These are phyloP conservation scores for Moesziomyces globuligerus DNA, from an alignment of 1,284 basidiomycete genomes.

Conservation along the genomic window DNA sequence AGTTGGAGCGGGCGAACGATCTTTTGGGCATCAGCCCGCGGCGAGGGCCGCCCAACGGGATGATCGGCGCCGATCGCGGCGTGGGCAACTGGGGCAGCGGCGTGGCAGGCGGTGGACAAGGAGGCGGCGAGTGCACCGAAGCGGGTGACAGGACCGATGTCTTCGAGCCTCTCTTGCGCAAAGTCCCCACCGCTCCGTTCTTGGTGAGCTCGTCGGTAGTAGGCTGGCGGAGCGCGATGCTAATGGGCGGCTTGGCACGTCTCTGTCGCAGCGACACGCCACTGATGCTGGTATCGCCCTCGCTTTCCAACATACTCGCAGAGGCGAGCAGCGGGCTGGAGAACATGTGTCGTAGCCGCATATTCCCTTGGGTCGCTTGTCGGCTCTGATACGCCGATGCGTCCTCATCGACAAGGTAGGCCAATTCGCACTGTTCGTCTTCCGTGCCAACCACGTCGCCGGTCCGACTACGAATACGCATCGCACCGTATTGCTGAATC, in stretches of 20 bases:
- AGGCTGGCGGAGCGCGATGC: conserved; percentile 4
- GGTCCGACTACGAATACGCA: conserved; percentile 11
- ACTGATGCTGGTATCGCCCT: neutral
- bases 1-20: conserved; percentile 8
- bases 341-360: conserved; percentile 20
- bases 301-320: neutral
- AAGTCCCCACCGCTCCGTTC: neutral
- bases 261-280: conserved; percentile 18
- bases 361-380: neutral
- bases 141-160: conserved; percentile 5
- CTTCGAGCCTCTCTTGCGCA: conserved; percentile 2
- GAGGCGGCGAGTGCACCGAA: conserved; percentile 19
- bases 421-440: neutral
- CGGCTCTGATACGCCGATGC: too few relatives aligned
- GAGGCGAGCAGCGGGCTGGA: conserved; percentile 4
- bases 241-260: conserved; percentile 31
- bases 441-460: neutral
- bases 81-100: conserved; percentile 24
- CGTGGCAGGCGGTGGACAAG: conserved; percentile 20
- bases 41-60: neutral
- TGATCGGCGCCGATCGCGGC: conserved; percentile 5
- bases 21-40: conserved; percentile 4
- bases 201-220: neutral
- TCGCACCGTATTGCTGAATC: conserved; percentile 14
- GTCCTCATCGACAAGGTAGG: neutral